These are phyloP conservation scores for Aspergillus costaricaensis DNA, from an alignment of 2,329 filamentous ascomycete genomes.

Conservation along the genomic window DNA sequence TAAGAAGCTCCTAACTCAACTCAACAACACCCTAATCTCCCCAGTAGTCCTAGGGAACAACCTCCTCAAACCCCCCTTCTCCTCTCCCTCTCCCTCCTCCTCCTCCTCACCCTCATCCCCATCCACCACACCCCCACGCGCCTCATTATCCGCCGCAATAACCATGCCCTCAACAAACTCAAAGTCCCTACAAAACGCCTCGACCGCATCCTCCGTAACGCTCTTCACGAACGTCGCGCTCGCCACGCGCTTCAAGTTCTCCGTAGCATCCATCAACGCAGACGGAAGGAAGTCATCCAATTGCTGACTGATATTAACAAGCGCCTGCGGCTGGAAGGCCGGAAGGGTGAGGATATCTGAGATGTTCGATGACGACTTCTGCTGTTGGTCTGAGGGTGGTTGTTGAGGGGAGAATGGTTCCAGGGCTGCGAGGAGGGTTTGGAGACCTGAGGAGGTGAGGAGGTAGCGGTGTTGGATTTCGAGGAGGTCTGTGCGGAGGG, in stretches of 20 bases:
- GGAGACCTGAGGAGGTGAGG: conserved; percentile 71
- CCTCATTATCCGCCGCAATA: conserved; percentile 57
- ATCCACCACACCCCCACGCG: conserved; percentile 27
- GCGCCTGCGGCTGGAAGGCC: conserved; percentile 59
- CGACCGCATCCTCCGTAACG: conserved; percentile 79
- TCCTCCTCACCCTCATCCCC: conserved; percentile 28
- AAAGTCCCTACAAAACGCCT: conserved; percentile 83
- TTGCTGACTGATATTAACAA: conserved; percentile 70
- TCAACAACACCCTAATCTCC: conserved; percentile 65
- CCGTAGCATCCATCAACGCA: conserved; percentile 86
- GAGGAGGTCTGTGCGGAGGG: conserved; percentile 55
- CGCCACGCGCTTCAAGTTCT: conserved; percentile 73
- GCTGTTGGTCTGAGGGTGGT: conserved; percentile 21
- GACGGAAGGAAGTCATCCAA: conserved; percentile 91
- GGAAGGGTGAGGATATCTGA: conserved; percentile 57
- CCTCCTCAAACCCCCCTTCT: conserved; percentile 50
- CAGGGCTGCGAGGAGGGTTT: conserved; percentile 62
- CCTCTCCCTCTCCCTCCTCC: conserved; percentile 38
- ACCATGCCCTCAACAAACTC: conserved; percentile 67
- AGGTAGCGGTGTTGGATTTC: conserved; percentile 73
- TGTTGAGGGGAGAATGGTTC: conserved; percentile 38
- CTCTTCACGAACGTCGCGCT: conserved; percentile 71
- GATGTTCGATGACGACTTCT: conserved; percentile 44
- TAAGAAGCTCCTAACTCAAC: conserved; percentile 37
- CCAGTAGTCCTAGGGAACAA: conserved; percentile 65